These are phyloP conservation scores for Cladophialophora psammophila DNA, from an alignment of 2,329 filamentous ascomycete species.

Conservation along the genomic window DNA sequence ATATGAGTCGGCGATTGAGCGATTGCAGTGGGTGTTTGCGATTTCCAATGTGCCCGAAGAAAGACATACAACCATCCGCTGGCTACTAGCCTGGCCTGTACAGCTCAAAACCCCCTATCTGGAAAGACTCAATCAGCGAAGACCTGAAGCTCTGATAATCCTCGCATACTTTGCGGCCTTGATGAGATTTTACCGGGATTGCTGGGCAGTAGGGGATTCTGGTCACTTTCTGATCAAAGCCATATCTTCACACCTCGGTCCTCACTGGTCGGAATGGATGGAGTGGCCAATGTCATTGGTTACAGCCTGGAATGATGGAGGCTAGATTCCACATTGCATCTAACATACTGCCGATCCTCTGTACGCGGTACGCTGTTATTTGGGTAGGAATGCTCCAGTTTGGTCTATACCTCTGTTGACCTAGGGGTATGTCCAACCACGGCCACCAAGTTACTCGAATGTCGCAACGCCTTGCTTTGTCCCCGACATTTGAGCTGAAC, in stretches of 20 bases:
- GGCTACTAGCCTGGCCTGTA: constrained; percentile 27
- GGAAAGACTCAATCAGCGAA: constrained; percentile 45
- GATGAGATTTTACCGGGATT: constrained; percentile 44
- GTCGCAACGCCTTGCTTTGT: neutral
- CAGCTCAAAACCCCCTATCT: constrained; percentile 42
- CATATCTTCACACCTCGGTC: constrained; percentile 40
- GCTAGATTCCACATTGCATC: neutral
- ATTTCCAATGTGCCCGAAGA: constrained; percentile 13
- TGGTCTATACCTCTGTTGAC: neutral
- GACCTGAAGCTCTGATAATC: constrained; percentile 52
- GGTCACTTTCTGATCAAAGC: constrained; percentile 42
- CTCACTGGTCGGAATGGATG: constrained; percentile 43
- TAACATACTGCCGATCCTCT: neutral
- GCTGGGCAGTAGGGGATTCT: constrained; percentile 47
- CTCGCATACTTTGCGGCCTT: constrained; percentile 54
- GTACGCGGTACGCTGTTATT: neutral
- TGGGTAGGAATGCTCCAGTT: neutral
- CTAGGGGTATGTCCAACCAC: too few species aligned
- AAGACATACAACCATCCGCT: constrained; percentile 21
- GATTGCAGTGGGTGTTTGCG: constrained; percentile 29
- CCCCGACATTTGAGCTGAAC: neutral
- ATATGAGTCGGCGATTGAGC: constrained; percentile 28
- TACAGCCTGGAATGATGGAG: neutral
- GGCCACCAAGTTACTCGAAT: neutral
- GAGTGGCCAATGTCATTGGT: constrained; percentile 38